Conservation (phyloP, 1,284 basidiomycete genomes). For the Boletellus sp. region DNA sequence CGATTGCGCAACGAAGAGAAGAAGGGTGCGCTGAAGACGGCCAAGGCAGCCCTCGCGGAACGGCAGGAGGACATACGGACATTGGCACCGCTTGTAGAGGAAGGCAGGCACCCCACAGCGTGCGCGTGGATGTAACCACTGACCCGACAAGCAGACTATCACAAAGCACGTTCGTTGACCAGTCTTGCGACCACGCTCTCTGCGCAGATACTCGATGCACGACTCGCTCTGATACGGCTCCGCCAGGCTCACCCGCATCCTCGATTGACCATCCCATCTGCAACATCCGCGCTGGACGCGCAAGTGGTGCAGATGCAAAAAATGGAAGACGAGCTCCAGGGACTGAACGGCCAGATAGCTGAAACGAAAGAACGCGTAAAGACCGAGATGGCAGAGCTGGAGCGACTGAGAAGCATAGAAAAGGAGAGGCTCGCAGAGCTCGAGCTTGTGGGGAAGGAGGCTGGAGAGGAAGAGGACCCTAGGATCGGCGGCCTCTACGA, state of each 20-base stretch:
- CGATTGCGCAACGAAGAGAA: conserved; percentile 60
- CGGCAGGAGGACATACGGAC: conserved; percentile 59
- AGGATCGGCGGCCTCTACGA: conserved; percentile 62
- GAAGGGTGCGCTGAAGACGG: conserved; percentile 62
- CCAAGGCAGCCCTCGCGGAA: conserved; percentile 60
- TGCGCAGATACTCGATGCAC: conserved; percentile 77
- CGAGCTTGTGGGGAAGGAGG: conserved; percentile 56
- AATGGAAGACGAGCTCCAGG: conserved; percentile 57
- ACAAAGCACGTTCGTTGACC: conserved; percentile 49
- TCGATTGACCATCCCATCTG: conserved; percentile 69
- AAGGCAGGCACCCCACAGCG: conserved; percentile 42
- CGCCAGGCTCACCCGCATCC: conserved; percentile 75
- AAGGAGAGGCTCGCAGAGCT: conserved; percentile 72
- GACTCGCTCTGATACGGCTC: conserved; percentile 72
- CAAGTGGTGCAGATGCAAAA: conserved; percentile 73
- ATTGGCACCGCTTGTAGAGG: conserved; percentile 62
- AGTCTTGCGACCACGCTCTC: conserved; percentile 57
- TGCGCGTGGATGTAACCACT: background rate
- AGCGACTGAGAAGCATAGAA: conserved; percentile 65
- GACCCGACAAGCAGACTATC: conserved; percentile 47
- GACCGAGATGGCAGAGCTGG: conserved; percentile 54
- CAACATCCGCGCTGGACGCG: conserved; percentile 64
- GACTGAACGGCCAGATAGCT: conserved; percentile 44
- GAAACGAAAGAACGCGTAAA: conserved; percentile 57
- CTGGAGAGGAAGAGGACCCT: conserved; percentile 64